Evolutionary conservation across 2,329 filamentous ascomycete genomes (phyloP).

Genomic region (Ceratocystis papillata): DNA sequence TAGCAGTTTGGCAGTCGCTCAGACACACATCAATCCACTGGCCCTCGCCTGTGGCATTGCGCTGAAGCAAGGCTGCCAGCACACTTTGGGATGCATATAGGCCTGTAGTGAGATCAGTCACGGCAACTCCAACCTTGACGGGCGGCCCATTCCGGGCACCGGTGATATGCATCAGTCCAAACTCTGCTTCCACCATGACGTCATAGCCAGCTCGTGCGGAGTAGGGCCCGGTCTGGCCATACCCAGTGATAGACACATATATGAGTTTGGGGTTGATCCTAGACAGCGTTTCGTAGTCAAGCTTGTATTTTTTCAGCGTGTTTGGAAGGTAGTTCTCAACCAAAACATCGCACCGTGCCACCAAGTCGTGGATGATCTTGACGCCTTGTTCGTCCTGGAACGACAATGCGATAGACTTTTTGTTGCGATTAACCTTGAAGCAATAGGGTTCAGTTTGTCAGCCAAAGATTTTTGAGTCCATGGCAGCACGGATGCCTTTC

Average conservation of each 20-base stretch:
- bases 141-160: constrained; percentile 77
- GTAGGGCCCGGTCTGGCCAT: constrained; percentile 91
- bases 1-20: constrained; percentile 91
- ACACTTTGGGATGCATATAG: constrained; percentile 92
- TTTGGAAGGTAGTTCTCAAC: constrained; percentile 96
- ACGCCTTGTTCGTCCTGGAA: constrained; percentile 80
- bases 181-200: constrained; percentile 98
- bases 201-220: constrained; percentile 84
- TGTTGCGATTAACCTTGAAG: constrained; percentile 81
- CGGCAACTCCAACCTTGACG: constrained; percentile 93
- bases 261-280: constrained; percentile 77
- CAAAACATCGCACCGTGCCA: constrained; percentile 74
- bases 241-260: constrained; percentile 94
- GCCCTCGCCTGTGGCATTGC: constrained; percentile 63
- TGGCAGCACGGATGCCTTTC: not conserved
- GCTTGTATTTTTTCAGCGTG: constrained; percentile 74
- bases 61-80: constrained; percentile 78
- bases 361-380: constrained; percentile 75
- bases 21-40: constrained; percentile 88
- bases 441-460: not conserved
- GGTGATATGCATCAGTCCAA: constrained; percentile 98
- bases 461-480: not conserved
- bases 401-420: constrained; percentile 83
- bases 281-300: constrained; percentile 75
- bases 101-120: constrained; percentile 90